Evolutionary conservation across 768 basidiomycete genomes (phyloP).

Genomic region (Lactarius quietus): DNA sequence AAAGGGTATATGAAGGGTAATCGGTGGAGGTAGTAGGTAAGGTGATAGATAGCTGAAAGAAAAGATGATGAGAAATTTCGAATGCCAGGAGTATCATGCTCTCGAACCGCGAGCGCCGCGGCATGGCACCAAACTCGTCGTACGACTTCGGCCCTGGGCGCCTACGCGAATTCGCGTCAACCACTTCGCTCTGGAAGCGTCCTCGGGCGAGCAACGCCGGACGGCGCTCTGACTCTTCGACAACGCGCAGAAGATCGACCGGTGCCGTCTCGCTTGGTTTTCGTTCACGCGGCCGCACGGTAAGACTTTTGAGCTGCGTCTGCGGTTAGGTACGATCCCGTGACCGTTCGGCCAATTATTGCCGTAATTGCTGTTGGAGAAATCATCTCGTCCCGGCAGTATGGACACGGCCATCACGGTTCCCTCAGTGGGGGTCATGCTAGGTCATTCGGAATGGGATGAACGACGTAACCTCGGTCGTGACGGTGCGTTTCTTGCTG

Average conservation of each 20-base stretch:
- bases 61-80: too few relatives aligned
- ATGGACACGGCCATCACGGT: conserved; percentile 41
- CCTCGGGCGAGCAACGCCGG: conserved; percentile 48
- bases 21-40: too few relatives aligned
- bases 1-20: too few relatives aligned
- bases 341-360: conserved; percentile 5
- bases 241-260: conserved; percentile 63
- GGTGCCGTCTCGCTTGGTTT: conserved; percentile 59
- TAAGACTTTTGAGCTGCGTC: conserved; percentile 28
- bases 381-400: conserved; percentile 43
- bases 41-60: too few relatives aligned
- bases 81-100: conserved; percentile 47
- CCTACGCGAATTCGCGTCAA: conserved; percentile 49
- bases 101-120: conserved; percentile 62
- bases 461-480: conserved; percentile 72
- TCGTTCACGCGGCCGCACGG: conserved; percentile 45
- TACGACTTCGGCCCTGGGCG: conserved; percentile 61
- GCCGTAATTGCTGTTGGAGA: not conserved
- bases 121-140: conserved; percentile 58
- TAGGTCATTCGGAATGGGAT: conserved; percentile 53
- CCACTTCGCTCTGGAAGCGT: conserved; percentile 73
- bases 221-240: conserved; percentile 56
- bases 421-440: conserved; percentile 61
- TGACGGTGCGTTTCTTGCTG: conserved; percentile 77
- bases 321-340: conserved; percentile 3